Evolutionary conservation across 176 grass and related monocot genomes (phyloP).

Genomic region (Aegilops sharonensis): DNA sequence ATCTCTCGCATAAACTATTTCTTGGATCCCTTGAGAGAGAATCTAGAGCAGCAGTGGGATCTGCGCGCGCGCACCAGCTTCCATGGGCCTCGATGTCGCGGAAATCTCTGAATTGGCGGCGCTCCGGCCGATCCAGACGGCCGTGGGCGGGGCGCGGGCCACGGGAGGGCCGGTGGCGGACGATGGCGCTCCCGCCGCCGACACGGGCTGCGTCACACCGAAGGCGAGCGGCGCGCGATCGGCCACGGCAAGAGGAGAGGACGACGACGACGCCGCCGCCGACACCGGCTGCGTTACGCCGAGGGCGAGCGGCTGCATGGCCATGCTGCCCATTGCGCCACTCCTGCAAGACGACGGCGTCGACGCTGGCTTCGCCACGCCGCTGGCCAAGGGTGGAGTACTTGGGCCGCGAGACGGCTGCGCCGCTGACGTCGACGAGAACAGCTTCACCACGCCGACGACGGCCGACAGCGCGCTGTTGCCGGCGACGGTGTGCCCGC

Average conservation of each 20-base stretch:
- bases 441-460: conserved; percentile 60
- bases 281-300: conserved; percentile 42
- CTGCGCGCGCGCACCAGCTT: neutral
- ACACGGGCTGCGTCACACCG: conserved; percentile 49
- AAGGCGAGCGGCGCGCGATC: neutral
- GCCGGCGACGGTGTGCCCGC: conserved; percentile 48
- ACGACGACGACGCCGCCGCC: neutral
- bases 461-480: conserved; percentile 24
- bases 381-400: neutral
- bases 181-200: neutral
- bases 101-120: conserved; percentile 44
- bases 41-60: neutral
- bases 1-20: neutral
- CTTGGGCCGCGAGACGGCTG: neutral
- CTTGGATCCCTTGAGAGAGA: neutral
- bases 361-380: conserved; percentile 46
- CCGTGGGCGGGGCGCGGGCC: neutral
- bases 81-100: conserved; percentile 58
- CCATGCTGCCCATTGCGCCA: neutral
- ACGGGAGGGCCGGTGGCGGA: conserved; percentile 20
- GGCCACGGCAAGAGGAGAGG: conserved; percentile 31
- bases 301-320: neutral
- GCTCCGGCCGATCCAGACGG: conserved; percentile 45
- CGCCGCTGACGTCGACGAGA: neutral
- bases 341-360: neutral